Base-by-base conservation (phyloP, 1,284 basidiomycete genomes). In the Schizophyllum amplum region DNA sequence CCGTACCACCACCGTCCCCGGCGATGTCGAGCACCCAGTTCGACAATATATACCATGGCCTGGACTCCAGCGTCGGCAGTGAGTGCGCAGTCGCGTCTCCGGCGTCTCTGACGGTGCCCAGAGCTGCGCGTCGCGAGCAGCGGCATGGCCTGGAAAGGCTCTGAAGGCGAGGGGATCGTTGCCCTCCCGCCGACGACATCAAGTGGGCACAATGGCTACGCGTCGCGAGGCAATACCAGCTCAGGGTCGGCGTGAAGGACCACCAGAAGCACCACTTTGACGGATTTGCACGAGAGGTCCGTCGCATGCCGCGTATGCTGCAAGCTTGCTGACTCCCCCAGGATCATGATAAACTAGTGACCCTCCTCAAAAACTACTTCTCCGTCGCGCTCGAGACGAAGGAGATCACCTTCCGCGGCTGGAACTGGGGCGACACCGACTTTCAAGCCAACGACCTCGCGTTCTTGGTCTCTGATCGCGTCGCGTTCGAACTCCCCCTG, bases 341-440 rank as follows among this genome's bases (percentile, higher is more conserved):
- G 91, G 92, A 95, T 66, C 86, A 91, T 57, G 92, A 94, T 60
- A 89, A 84, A 64, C 66, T 94, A 5, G 77, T 86, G 7, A 73
- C 78, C 51, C 69, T 93, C n/a, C 71, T 95, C 58, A 93, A 92
- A 69, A 87, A 89, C 63, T 84, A 92, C 72, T 98, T 94, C 75
- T 84, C 82, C 58, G 77, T 95, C 61, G 83, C 87, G 5, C 77
- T 99, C 24, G 96, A 98, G 68, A 82, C 82, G 11, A 87, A 86
- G 68, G 97, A 99, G 65, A 79, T 87, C 20, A 89, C 91, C 6
- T 83, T 95, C 67, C 93, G 94, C 68, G 97, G 97, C 1, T 99
- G 94, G 94, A 99, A 99, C 70, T 99, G 97, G 97, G 97, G 97
- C 17, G 83, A 90, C 47, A 92, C 92, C 2, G 92, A 96, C 67